These are phyloP conservation scores for Albugo candida DNA, from an alignment of 352 stramenopile genomes.

Conservation along the genomic window DNA sequence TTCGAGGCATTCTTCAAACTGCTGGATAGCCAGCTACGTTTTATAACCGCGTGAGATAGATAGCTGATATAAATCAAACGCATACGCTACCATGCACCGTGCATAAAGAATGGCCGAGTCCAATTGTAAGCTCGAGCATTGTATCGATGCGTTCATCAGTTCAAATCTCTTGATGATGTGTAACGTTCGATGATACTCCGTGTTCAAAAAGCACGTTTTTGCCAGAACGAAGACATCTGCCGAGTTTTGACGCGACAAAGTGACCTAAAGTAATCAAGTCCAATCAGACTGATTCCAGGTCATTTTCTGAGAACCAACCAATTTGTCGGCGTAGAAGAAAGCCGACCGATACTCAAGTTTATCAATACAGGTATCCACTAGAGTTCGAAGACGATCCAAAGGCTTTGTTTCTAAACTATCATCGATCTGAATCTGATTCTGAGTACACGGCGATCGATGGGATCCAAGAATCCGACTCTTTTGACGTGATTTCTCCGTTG, in stretches of 20 bases:
- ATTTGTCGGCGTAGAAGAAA: conserved; percentile 68
- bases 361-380: conserved; percentile 24
- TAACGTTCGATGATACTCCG: conserved; percentile 60
- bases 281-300: conserved; percentile 1
- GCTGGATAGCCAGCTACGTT: conserved; percentile 46
- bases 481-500: too few relatives aligned
- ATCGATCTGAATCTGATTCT: conserved; percentile 2
- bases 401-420: conserved; percentile 6
- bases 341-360: conserved; percentile 30
- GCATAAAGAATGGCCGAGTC: conserved; percentile 33
- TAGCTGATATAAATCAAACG: neutral
- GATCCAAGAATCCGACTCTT: too few relatives aligned
- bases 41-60: neutral
- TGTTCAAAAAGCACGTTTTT: conserved; percentile 41
- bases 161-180: conserved; percentile 34
- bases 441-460: too few relatives aligned
- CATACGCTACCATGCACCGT: conserved; percentile 36
- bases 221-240: conserved; percentile 57
- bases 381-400: conserved; percentile 13
- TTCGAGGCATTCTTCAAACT: conserved; percentile 70
- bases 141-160: conserved; percentile 18
- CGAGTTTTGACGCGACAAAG: conserved; percentile 24
- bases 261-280: conserved; percentile 12
- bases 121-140: conserved; percentile 10
- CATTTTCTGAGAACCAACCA: conserved; percentile 9